Evolutionary conservation across 2,329 filamentous ascomycete genomes (phyloP).

Genomic region (Apiospora hydei): DNA sequence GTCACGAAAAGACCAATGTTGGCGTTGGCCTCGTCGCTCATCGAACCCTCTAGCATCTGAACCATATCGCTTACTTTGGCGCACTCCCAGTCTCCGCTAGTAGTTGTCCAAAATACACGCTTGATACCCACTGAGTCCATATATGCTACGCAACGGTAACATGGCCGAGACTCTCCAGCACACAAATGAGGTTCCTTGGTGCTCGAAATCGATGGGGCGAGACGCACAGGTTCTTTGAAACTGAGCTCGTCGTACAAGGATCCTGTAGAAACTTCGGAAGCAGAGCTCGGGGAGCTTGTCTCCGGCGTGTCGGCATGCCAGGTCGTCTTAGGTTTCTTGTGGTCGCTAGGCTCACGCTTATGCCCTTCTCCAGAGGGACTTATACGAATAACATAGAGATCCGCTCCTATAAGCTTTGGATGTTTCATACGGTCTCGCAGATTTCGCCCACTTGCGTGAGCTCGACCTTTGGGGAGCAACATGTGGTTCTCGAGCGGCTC

Average conservation of each 20-base stretch:
- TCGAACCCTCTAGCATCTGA: constrained; percentile 49
- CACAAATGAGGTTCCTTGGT: constrained; percentile 8
- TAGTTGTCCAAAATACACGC: constrained; percentile 60
- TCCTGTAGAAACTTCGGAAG: constrained; percentile 32
- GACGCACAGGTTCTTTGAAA: constrained; percentile 29
- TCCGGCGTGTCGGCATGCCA: neutral
- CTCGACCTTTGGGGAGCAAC: constrained; percentile 26
- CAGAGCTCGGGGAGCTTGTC: neutral
- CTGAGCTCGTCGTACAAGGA: constrained; percentile 58
- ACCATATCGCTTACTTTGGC: constrained; percentile 57
- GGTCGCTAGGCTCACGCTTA: neutral
- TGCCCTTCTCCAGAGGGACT: constrained; percentile 33
- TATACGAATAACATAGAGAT: constrained; percentile 58
- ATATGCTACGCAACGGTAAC: constrained; percentile 59
- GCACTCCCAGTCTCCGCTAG: constrained; percentile 55
- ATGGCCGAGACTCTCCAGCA: constrained; percentile 53
- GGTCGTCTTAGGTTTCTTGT: constrained; percentile 5
- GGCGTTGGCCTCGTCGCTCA: constrained; percentile 32
- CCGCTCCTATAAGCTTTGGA: constrained; percentile 54
- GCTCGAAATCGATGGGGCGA: neutral
- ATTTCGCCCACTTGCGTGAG: constrained; percentile 25
- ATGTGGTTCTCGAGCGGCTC: constrained; percentile 36
- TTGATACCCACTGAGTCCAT: constrained; percentile 61
- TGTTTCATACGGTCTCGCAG: constrained; percentile 52
- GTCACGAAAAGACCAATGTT: constrained; percentile 54